These are phyloP conservation scores for Neurospora hispaniola DNA, from an alignment of 495 filamentous ascomycete species.

Conservation along the genomic window DNA sequence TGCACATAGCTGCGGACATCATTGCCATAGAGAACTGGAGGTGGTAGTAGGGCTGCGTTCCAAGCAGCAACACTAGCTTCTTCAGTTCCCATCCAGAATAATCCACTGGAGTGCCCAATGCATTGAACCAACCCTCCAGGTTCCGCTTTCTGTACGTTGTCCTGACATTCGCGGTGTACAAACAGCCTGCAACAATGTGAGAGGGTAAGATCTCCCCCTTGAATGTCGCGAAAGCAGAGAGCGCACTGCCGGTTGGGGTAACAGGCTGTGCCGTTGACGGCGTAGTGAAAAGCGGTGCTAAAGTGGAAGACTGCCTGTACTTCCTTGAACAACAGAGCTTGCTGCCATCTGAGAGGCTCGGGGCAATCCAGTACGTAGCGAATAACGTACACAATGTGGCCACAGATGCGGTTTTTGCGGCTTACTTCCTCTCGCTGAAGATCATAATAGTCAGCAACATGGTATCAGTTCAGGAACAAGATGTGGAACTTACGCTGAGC, in stretches of 20 bases:
- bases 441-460: neutral
- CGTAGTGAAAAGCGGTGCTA: neutral
- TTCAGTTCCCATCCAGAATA: neutral
- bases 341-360: neutral
- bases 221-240: neutral
- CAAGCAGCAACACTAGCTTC: neutral
- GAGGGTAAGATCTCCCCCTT: neutral
- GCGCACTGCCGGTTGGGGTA: neutral
- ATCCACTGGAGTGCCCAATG: neutral
- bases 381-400: neutral
- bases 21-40: neutral
- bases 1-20: neutral
- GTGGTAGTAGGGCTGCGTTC: neutral
- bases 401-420: neutral
- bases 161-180: neutral
- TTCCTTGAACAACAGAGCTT: neutral
- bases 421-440: neutral
- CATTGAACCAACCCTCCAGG: neutral
- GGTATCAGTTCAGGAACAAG: neutral
- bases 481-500: neutral
- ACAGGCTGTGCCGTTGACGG: neutral
- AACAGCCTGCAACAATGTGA: neutral
- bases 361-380: neutral
- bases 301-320: neutral
- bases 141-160: neutral